Base-by-base conservation (phyloP, 2,329 filamentous ascomycete genomes). In the Claviceps pazoutovae region DNA sequence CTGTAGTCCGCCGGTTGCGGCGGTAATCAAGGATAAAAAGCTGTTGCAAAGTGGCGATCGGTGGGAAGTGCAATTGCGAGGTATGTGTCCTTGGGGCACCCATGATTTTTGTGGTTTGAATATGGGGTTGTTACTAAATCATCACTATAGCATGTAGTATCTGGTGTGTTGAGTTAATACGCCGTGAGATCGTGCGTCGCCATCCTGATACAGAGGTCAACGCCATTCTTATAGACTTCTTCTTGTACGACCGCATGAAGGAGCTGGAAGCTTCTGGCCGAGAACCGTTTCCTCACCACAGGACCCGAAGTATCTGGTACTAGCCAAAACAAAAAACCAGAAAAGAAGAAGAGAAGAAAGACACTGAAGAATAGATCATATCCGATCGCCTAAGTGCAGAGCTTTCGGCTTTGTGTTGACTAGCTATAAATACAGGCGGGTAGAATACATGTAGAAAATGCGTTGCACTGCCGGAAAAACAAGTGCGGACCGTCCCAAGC, bases 221-320 rank as follows among this genome's bases (percentile, higher is more conserved):
- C 64, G 90, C 93, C 26, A 88, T 97, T 41, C 68, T 98, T 60
- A 93, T 98, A 56, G 93, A 98, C 67, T 98, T 97, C 69, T 95
- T 96, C 67, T 72, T 98, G 51, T 98, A 98, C 64, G 93, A 98
- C 69, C 82, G 85, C 17, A 89, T 93, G 70, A 98, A 97, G 66
- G 84, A 88, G 62, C 67, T 86, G 63, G 91, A 97, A 66, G 72
- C 70, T 0, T 65, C 73, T 57, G 73, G 81, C 50, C 66, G 74
- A 51, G 78, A 82, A 62, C 73, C 71, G 42, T 59, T 68, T 47
- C 87, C 88, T 5, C 89, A 95, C 68, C 90, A 96, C 68, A 77
- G 90, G 56, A 95, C 90, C 44, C 79, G 90, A 64, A 94, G 88
- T 62, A 95, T 96, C 55, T 96, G 90, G 90, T 96, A 96, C 67